Percentiles rank a stretch among this genome's conserved stretches.
phyloP scores from a whole-genome alignment of 78 protist genomes.

The Dictyostelium purpureum region DNA sequence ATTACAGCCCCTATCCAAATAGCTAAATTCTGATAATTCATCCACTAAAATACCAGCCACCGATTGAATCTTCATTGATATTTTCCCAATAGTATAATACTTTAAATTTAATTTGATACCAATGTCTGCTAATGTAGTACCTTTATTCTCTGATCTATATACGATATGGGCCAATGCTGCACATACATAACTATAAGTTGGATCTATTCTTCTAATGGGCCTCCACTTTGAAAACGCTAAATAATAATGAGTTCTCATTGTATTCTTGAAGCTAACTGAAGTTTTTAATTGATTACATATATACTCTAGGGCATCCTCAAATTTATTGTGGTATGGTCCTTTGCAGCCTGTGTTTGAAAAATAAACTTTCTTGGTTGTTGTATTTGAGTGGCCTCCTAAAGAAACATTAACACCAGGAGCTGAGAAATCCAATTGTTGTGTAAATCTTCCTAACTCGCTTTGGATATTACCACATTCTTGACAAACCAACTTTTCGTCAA shows the following conservation, averaged over 20 bases:
- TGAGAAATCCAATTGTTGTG: no score
- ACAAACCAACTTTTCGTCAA: no score
- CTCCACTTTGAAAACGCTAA: neutral
- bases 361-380: no score
- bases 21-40: neutral
- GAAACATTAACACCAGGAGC: no score
- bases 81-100: neutral
- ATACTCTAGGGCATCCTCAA: neutral
- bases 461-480: no score
- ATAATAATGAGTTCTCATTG: slow-evolving; percentile 4
- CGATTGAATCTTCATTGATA: neutral
- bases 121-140: neutral
- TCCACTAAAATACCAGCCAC: neutral
- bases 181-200: neutral
- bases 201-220: neutral
- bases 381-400: no score
- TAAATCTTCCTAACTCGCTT: no score
- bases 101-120: neutral
- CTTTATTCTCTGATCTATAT: neutral
- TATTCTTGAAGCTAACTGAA: neutral
- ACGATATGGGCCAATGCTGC: neutral
- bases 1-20: neutral
- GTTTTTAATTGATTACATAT: neutral
- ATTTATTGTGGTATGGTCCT: neutral
- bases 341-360: no score